Evolutionary conservation across 2,329 filamentous ascomycete species (phyloP).

Genomic region (Fusarium algeriense): DNA sequence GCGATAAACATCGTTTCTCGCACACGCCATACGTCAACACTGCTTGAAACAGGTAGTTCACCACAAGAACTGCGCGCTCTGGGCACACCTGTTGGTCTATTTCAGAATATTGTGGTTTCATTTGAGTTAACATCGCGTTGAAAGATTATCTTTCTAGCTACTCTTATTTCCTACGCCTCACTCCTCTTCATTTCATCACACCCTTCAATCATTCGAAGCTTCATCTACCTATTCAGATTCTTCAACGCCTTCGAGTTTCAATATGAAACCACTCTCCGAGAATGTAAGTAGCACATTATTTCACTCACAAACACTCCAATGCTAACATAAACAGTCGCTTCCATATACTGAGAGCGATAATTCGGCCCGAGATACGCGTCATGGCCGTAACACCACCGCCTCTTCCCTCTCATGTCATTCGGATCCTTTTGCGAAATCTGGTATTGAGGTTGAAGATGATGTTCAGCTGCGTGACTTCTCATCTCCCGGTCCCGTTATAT

Average conservation of each 20-base stretch:
- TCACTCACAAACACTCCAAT: not conserved
- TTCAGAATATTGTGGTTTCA: not conserved
- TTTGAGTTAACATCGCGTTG: not conserved
- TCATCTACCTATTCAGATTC: not conserved
- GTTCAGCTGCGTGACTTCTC: slow-evolving; percentile 28
- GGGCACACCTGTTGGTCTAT: not conserved
- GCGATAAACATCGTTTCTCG: slow-evolving; percentile 13
- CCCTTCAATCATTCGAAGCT: not conserved
- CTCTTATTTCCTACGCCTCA: slow-evolving; percentile 1
- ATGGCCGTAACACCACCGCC: slow-evolving; percentile 32
- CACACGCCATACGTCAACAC: not conserved
- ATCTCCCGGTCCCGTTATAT: slow-evolving; percentile 6
- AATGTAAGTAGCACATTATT: slow-evolving; percentile 13
- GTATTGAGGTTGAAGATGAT: slow-evolving; percentile 7
- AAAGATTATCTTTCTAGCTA: not conserved
- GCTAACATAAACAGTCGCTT: slow-evolving; percentile 32
- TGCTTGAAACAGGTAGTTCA: not conserved
- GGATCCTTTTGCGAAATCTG: slow-evolving; percentile 23
- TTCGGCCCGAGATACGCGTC: slow-evolving; percentile 38
- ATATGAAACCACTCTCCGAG: slow-evolving; percentile 31
- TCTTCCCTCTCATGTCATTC: slow-evolving; percentile 32
- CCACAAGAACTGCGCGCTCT: not conserved
- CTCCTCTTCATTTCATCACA: not conserved
- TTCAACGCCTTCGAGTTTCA: not conserved
- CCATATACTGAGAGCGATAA: slow-evolving; percentile 35